A percentile compares a stretch with the other conserved stretches of the same genome.
Evolutionary conservation across 169 alveolate genomes (phyloP).

Genomic region (Besnoitia besnoiti): DNA sequence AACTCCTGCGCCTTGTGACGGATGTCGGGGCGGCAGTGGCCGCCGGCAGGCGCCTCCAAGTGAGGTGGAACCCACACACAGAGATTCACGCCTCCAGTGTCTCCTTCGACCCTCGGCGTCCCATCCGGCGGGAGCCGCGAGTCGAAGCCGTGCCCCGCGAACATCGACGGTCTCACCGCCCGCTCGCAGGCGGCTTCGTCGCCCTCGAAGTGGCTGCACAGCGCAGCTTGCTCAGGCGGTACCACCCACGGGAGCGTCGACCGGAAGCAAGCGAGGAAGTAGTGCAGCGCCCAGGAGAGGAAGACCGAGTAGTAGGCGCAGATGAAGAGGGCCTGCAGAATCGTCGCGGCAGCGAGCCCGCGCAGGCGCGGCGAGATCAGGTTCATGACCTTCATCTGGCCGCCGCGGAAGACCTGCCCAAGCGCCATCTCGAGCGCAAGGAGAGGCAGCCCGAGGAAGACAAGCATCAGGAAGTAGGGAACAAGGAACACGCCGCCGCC

Average conservation of each 20-base stretch:
- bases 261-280: neutral
- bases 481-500: slow-evolving; percentile 51
- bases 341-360: slow-evolving; percentile 32
- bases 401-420: slow-evolving; percentile 46
- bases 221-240: neutral
- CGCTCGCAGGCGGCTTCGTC: slow-evolving; percentile 19
- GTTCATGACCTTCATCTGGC: neutral
- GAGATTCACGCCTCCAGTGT: neutral
- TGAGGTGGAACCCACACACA: neutral
- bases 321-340: slow-evolving; percentile 43
- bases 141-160: neutral
- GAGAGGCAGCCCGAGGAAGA: slow-evolving; percentile 57
- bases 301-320: slow-evolving; percentile 49
- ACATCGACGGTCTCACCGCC: neutral
- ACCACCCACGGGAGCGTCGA: slow-evolving; percentile 57
- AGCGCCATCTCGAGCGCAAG: slow-evolving; percentile 35
- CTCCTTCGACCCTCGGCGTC: neutral
- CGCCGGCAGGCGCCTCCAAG: neutral
- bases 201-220: slow-evolving; percentile 9
- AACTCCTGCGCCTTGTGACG: slow-evolving; percentile 49
- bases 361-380: slow-evolving; percentile 39
- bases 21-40: slow-evolving; percentile 35
- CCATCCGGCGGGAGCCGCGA: neutral
- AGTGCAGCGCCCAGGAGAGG: slow-evolving; percentile 40
- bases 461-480: slow-evolving; percentile 41